Conservation (phyloP, 805 yeast species). For the Candida vaughaniae region DNA sequence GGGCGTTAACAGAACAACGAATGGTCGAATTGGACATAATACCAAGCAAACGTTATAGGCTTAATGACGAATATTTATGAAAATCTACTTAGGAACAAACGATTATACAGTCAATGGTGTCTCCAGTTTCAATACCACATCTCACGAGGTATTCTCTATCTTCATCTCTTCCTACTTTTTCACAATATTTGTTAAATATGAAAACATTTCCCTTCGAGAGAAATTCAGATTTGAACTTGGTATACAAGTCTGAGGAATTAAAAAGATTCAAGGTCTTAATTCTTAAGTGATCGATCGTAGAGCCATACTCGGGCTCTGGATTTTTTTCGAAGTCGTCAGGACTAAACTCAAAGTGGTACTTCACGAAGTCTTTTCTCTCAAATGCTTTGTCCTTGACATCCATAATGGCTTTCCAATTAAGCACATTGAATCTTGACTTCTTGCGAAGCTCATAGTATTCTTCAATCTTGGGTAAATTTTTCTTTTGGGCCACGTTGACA, state of each 20-base stretch:
- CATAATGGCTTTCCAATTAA: constrained; percentile 21
- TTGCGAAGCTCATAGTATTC: constrained; percentile 29
- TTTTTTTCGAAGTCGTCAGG: constrained; percentile 72
- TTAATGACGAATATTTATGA: constrained; percentile 15
- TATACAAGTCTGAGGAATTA: constrained; percentile 35
- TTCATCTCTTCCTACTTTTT: constrained; percentile 20
- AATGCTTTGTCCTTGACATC: constrained; percentile 18
- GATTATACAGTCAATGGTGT: constrained; percentile 33
- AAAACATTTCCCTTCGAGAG: constrained; percentile 20
- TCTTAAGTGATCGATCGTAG: constrained; percentile 63
- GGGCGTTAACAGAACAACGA: constrained; percentile 65
- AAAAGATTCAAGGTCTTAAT: constrained; percentile 55
- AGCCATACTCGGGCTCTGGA: constrained; percentile 65
- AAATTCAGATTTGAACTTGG: constrained; percentile 14
- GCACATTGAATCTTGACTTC: constrained; percentile 24
- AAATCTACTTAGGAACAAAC: constrained; percentile 3
- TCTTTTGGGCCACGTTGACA: constrained; percentile 38
- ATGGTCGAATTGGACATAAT: constrained; percentile 35
- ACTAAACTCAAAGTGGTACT: constrained; percentile 73
- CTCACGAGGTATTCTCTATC: constrained; percentile 35
- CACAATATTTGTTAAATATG: constrained; percentile 27
- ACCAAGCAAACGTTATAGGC: constrained; percentile 21
- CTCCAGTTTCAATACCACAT: constrained; percentile 42
- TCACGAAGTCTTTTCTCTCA: constrained; percentile 28
- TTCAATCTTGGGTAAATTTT: constrained; percentile 18